Base-by-base conservation (phyloP, 352 stramenopile genomes). In the Pythium brassicae region DNA sequence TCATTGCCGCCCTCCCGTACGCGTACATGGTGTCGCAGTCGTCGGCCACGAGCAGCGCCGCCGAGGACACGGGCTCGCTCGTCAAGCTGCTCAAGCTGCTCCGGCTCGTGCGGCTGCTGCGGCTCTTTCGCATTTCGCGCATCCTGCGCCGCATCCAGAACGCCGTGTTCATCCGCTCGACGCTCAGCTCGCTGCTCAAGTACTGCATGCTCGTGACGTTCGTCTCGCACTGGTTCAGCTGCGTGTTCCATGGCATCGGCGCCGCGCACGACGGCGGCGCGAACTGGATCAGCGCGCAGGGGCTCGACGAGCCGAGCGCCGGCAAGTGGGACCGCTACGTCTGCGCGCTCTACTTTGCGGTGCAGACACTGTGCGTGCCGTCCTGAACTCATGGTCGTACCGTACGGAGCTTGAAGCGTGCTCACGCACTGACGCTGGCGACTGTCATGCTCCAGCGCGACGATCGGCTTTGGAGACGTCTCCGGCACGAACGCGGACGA, bases 161-260 rank as follows among this genome's bases (percentile, higher is more conserved):
- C 50, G 79, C 79, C 0, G 62, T 92, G 8, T 66, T 92, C 27
- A 62, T 92, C 26, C 76, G 79, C 6, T 92, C 82, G 10, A 92
- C 75, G 22, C 76, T 89, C 27, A 89, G 82, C 64, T 87, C 78
- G 35, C 62, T 92, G 51, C 74, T 87, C 54, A 92, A 92, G 54
- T 92, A 89, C 60, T 87, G 66, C 44, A 71, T 92, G 51, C 68
- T 92, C 25, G 82, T 92, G n/a, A 81, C 63, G 27, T 86, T 89
- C 35, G 87, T 81, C 19, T 92, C 82, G 8, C 82, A 92, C 46
- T 92, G 82, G 82, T 79, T 89, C 64, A 87, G 81, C 57, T 63
- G 57, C 35, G 56, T 59, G 17, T 63, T 63, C 50, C 57, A 59
- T 34, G 57, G 43, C 42, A 63, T 63, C 35, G 57, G 40, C 7